Conservation (phyloP, 495 filamentous ascomycete species). For the Penicillium simplicissimum region DNA sequence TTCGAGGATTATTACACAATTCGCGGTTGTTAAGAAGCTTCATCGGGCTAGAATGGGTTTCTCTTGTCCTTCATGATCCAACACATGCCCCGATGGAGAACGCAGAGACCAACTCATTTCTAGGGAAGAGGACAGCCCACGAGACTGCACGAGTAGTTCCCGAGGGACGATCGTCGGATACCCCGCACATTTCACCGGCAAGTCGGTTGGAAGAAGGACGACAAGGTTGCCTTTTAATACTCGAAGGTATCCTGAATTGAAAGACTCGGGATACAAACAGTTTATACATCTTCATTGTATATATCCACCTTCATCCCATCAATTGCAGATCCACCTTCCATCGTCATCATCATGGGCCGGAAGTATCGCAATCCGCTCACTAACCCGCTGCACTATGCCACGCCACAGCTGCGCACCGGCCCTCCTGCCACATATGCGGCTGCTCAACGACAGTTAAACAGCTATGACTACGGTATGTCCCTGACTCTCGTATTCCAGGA, state of each 20-base stretch:
- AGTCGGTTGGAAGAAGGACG: neutral
- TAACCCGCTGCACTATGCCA: conserved; percentile 24
- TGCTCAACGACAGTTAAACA: conserved; percentile 16
- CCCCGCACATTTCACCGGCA: neutral
- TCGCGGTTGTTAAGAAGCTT: no score
- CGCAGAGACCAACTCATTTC: no score
- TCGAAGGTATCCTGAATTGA: neutral
- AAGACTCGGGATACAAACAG: no score
- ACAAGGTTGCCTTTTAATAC: neutral
- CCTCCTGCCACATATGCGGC: conserved; percentile 16
- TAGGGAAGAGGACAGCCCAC: no score
- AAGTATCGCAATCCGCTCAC: neutral
- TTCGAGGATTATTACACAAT: no score
- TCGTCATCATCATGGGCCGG: neutral
- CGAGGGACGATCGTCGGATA: neutral
- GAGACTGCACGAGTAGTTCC: neutral
- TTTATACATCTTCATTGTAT: no score
- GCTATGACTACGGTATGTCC: conserved; percentile 25
- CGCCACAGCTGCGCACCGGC: conserved; percentile 15
- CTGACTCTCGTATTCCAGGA: no score
- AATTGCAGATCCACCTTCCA: neutral
- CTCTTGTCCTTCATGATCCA: no score
- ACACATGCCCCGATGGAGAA: no score
- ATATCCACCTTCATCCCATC: neutral
- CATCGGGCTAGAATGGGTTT: no score